These are phyloP conservation scores for Penicillium sp. DNA, from an alignment of 2,329 filamentous ascomycete species.

Conservation along the genomic window DNA sequence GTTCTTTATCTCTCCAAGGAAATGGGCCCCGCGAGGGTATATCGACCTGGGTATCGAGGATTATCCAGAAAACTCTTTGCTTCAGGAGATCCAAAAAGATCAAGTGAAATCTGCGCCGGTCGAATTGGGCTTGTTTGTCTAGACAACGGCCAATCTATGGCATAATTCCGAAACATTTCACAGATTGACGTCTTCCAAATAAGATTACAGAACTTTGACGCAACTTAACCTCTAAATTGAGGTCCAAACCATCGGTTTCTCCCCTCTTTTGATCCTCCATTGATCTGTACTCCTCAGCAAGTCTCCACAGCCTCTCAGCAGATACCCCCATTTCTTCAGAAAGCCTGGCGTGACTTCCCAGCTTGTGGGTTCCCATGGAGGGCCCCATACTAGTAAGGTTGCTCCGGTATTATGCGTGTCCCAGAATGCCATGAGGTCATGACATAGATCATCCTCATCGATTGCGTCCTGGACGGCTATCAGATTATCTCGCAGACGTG, in stretches of 20 bases:
- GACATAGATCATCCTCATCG: conserved; percentile 41
- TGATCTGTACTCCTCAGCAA: conserved; percentile 36
- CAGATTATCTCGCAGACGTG: conserved; percentile 40
- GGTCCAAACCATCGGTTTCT: conserved; percentile 21
- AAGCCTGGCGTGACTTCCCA: conserved; percentile 44
- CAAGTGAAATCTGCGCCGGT: conserved; percentile 25
- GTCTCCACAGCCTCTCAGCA: conserved; percentile 34
- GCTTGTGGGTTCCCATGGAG: conserved; percentile 31
- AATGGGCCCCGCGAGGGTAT: conserved; percentile 34
- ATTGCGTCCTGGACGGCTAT: conserved; percentile 30
- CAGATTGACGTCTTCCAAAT: too few relatives aligned
- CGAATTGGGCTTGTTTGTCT: conserved; percentile 24
- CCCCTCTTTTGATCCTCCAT: conserved; percentile 36
- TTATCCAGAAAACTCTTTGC: conserved; percentile 27
- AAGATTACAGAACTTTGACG: too few relatives aligned
- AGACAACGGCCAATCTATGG: too few relatives aligned
- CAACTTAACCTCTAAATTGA: too few relatives aligned
- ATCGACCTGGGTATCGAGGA: conserved; percentile 38
- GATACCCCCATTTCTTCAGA: conserved; percentile 36
- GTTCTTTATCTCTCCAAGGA: conserved; percentile 35
- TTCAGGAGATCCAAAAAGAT: conserved; percentile 29
- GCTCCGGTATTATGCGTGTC: conserved; percentile 18
- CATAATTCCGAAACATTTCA: too few relatives aligned
- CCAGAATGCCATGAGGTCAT: conserved; percentile 33
- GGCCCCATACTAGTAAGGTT: conserved; percentile 39